Evolutionary conservation across 169 alveolate genomes (phyloP).

Genomic region (Plasmodium gallinaceum): DNA sequence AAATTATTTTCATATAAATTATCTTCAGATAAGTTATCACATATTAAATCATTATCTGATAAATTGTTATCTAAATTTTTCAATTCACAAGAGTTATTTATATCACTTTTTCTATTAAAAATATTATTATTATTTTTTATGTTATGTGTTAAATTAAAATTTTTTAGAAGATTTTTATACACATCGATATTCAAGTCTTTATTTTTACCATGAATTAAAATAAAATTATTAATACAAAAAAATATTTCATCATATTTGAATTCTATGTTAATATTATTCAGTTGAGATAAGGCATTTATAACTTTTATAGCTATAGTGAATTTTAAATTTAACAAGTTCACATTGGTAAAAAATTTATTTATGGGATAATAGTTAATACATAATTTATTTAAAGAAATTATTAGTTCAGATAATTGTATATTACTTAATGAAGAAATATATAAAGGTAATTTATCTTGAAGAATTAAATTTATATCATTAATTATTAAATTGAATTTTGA

Average conservation of each 20-base stretch:
- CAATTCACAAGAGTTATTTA: too few species aligned
- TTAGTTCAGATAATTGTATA: constrained; percentile 52
- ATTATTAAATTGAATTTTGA: constrained; percentile 34
- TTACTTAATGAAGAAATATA: constrained; percentile 21
- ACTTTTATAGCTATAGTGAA: constrained; percentile 64
- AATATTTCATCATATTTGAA: constrained; percentile 57
- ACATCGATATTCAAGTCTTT: constrained; percentile 11
- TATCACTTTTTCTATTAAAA: not conserved
- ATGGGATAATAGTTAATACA: constrained; percentile 16
- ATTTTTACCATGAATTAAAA: constrained; percentile 18
- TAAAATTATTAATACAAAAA: constrained; percentile 30
- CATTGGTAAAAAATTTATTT: constrained; percentile 38
- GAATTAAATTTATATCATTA: constrained; percentile 30
- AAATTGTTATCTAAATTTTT: too few species aligned
- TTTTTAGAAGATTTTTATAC: not conserved
- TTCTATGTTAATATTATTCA: constrained; percentile 28
- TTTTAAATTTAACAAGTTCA: constrained; percentile 37
- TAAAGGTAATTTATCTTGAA: constrained; percentile 30
- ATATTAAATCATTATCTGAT: too few species aligned
- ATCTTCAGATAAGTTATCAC: too few species aligned
- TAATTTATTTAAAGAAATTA: constrained; percentile 50
- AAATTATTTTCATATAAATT: too few species aligned
- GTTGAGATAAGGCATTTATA: constrained; percentile 20
- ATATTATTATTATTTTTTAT: not conserved
- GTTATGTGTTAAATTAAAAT: not conserved